These are phyloP conservation scores for Selenicereus undatus DNA, from an alignment of 148 eudicot species.

Conservation along the genomic window DNA sequence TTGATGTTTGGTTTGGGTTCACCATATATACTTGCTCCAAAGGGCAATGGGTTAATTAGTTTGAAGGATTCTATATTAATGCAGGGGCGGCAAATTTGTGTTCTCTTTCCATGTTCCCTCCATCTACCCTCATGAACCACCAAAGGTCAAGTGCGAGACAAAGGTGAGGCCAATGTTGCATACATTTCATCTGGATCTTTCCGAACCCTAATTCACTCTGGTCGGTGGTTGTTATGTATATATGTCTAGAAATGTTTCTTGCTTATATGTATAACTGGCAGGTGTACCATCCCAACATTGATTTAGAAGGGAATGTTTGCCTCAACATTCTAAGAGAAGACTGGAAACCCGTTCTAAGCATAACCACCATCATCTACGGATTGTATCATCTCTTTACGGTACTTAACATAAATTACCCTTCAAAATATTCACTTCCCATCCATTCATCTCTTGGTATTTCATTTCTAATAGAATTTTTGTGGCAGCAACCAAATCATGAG, in stretches of 20 bases:
- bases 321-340: constrained; percentile 92
- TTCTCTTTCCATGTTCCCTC: constrained; percentile 52
- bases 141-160: constrained; percentile 64
- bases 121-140: constrained; percentile 56
- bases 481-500: constrained; percentile 56
- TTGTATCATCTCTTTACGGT: constrained; percentile 78
- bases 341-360: constrained; percentile 86
- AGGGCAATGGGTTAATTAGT: background rate
- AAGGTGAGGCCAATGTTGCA: constrained; percentile 32
- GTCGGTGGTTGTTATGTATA: too few relatives aligned
- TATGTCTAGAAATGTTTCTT: background rate
- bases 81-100: constrained; percentile 54
- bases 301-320: constrained; percentile 91
- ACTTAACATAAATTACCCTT: constrained; percentile 15
- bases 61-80: background rate
- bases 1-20: too few relatives aligned
- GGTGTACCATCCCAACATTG: constrained; percentile 90
- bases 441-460: background rate
- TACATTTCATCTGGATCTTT: background rate
- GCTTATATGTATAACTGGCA: constrained; percentile 19
- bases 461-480: background rate
- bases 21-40: too few relatives aligned
- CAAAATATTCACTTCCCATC: background rate
- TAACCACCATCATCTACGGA: constrained; percentile 71
- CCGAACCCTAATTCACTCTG: background rate